Base-by-base conservation (phyloP, 441 rosid species). In the Kokia cookei region DNA sequence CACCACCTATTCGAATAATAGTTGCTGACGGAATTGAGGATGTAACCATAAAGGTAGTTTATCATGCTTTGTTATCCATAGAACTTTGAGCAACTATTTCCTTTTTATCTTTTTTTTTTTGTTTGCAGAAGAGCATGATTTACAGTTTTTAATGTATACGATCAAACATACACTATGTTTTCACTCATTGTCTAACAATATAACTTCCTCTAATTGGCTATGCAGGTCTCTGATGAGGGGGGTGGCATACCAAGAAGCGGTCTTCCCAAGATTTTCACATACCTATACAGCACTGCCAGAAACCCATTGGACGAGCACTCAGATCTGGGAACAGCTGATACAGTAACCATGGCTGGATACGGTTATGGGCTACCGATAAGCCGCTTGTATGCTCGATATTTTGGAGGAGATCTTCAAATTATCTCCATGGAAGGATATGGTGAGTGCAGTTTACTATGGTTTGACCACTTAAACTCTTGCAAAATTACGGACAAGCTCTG, bases 371-470 rank as follows among this genome's bases (percentile, higher is more conserved):
- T 93, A 43, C 99, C 98, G 10, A 91, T 95, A 73, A 95, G 99
- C 70, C 97, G 98, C 51, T 82, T 93, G 82, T 93, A 95, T 82
- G 99, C 99, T 74, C 86, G 85, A 71, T 95, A 95, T 79, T 95
- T 95, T 24, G 99, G 98, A 75, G 99, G 99, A 37, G 99, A 93
- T 77, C 86, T 95, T 82, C 98, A 95, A 78, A 85, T 93, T 71
- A 90, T 92, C 72, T 95, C 97, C 35, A 93, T 95, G 98, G 99
- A 95, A 85, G 99, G 99, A 88, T 95, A 95, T 48, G 99, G 99
- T 95, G 81, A 89, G 98, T 81, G 61, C 65, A 59, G 2, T 75
- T 69, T n/a, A n/a, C 43, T 67, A 68, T 45, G 51, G 15, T 50
- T 51, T 50, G 26, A 50, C 13, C 2, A 10, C 58, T 27, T 48